Evolutionary conservation across 2,329 filamentous ascomycete genomes (phyloP).

Genomic region (Clonostachys sp.): DNA sequence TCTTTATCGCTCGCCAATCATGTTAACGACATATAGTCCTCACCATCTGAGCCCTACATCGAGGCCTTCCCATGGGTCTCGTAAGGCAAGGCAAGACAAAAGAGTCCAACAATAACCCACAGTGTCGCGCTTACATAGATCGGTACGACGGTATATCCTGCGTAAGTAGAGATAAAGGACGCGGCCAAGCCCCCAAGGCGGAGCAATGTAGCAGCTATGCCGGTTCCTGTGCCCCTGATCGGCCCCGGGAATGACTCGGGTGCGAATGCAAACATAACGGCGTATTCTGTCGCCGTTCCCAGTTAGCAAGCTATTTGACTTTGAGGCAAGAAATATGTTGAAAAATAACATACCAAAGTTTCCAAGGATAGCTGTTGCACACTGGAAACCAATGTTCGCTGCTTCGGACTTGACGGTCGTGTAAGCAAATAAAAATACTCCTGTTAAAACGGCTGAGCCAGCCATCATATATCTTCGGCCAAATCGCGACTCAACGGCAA

Average conservation of each 20-base stretch:
- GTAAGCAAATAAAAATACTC: conserved; percentile 36
- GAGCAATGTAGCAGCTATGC: conserved; percentile 31
- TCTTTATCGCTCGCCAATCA: no score
- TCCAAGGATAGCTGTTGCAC: conserved; percentile 29
- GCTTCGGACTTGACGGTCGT: conserved; percentile 24
- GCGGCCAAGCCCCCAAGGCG: conserved; percentile 31
- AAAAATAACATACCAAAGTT: conserved; percentile 21
- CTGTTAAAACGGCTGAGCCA: conserved; percentile 29
- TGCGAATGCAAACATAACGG: conserved; percentile 33
- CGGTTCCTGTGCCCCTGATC: conserved; percentile 46
- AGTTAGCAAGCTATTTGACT: background rate
- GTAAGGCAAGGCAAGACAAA: conserved; percentile 35
- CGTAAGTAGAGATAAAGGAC: conserved; percentile 34
- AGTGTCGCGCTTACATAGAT: conserved; percentile 38
- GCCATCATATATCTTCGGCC: conserved; percentile 39
- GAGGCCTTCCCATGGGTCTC: conserved; percentile 33
- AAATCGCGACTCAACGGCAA: conserved; percentile 30
- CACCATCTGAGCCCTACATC: conserved; percentile 9
- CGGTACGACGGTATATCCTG: conserved; percentile 32
- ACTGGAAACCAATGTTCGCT: conserved; percentile 25
- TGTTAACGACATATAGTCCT: no score
- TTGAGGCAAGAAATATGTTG: background rate
- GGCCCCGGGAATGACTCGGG: conserved; percentile 51
- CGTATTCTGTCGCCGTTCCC: conserved; percentile 6
- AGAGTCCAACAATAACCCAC: conserved; percentile 33